Base-by-base conservation (phyloP, 176 grass and related monocot species). In the Sorghum bicolor region DNA sequence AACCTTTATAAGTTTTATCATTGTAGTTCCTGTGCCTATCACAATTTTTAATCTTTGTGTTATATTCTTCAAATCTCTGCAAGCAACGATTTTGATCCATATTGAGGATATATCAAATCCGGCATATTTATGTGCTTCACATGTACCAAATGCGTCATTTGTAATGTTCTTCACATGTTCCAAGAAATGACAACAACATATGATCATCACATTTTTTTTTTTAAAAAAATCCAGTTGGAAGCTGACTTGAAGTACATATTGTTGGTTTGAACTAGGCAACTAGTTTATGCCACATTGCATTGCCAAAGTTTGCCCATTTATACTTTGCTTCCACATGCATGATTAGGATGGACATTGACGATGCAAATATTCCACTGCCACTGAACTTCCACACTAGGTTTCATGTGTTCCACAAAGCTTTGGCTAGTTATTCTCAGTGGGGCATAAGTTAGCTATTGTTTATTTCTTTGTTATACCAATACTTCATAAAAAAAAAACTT, bases 301-400 rank as follows among this genome's bases (percentile, higher is more conserved):
- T 74, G 34, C 41, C 33, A 66, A 47, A 58, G 34, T 50, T 86
- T 25, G 13, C 50, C 12, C 28, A 64, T 44, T 81, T 41, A 24
- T 70, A 19, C 8, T 61, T 83, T 83, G 52, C 39, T 87, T 77
- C 16, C 31, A 8, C 74, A 76, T 70, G 65, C 57, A 71, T 40
- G 52, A 63, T 14, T 66, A 45, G 5, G 31, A 30, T 29, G 24
- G 7, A 8, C 70, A 45, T 45, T 72, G 12, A 7, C 70, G 3
- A 3, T 72, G 43, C 40, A 72, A 72, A 30, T 47, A 7, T 30
- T 47, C 41, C 53, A 57, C 8, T n/a, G 53, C 53, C 69, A 29
- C 43, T 32, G 10, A 77, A 7, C 39, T 43, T 83, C 75, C 43
- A 15, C 17, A 50, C 5, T 65, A 78, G 39, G n/a, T 53, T 68